Base-by-base conservation (phyloP, 2,329 filamentous ascomycete genomes). In the Pezicula carpinea region DNA sequence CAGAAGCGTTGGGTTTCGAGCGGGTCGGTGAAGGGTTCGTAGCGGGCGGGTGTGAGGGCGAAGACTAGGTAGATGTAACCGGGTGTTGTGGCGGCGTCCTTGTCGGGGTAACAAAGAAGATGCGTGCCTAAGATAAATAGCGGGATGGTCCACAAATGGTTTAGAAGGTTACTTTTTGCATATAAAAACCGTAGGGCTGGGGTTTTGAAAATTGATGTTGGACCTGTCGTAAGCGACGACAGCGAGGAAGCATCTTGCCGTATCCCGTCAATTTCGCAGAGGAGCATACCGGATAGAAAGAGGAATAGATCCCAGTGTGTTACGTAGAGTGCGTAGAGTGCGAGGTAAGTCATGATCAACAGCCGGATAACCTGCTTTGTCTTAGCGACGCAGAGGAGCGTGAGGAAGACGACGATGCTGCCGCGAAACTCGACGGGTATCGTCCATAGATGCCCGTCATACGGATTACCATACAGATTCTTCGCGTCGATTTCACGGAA, bases 351-450 rank as follows among this genome's bases (percentile, higher is more conserved):
- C 32, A 47, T 35, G 15, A 21, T 6, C 14, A 26, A 29, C 14
- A 47, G 36, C 14, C 45, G 35, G 26, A 43, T 19, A 15, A 10
- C n/a, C 17, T 35, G 39, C 19, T 19, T 31, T 17, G 39, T 26
- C 39, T 43, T 43, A 11, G 39, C 29, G 32, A 47, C 29, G 8
- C 39, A 32, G 14, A 43, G 15, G 17, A 47, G 39, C 10, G 39
- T 43, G n/a, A 47, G 39, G 14, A 43, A 43, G n/a, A 38, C 39
- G 19, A 47, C 41, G 31, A 47, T 47, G 26, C 35, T 41, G 29
- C 51, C 48, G 23, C 43, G 46, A 15, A 44, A 53, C 29, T 51
- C 48, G 14, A 53, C 41, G 13, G 51, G 51, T 29, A 53, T 53
- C 13, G 51, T 53, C 51, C 48, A 53, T 29, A 53, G 32, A 42